A percentile compares a stretch with the other conserved stretches of the same genome.
Evolutionary conservation across 2,329 filamentous ascomycete species (phyloP).

Genomic region (Sclerotinia subarctica): DNA sequence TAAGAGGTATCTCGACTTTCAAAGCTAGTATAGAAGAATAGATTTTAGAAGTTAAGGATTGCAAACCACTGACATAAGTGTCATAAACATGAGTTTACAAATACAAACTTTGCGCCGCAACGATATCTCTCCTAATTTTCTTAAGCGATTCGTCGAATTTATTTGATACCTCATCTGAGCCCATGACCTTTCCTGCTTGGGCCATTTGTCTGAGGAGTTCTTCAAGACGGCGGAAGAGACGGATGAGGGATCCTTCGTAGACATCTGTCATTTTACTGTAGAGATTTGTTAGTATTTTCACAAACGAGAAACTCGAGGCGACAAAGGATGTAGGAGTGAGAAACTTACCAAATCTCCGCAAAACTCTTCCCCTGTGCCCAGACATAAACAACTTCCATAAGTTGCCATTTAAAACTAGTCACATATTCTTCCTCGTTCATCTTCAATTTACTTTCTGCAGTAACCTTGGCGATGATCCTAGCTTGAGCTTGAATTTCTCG

Average conservation of each 20-base stretch:
- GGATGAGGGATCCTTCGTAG: constrained; percentile 94
- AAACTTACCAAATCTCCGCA: constrained; percentile 85
- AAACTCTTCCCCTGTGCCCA: constrained; percentile 92
- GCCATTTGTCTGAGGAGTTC: constrained; percentile 93
- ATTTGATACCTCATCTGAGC: constrained; percentile 84
- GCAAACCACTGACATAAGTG: background rate
- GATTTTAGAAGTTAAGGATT: background rate
- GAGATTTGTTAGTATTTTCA: background rate
- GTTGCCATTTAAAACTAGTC: constrained; percentile 82
- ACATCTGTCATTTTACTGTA: constrained; percentile 96
- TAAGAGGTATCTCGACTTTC: background rate
- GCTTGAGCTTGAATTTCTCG: constrained; percentile 86
- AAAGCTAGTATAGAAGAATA: background rate
- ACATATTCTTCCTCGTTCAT: constrained; percentile 96
- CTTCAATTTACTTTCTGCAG: constrained; percentile 87
- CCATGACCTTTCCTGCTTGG: constrained; percentile 96
- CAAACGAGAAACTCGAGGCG: background rate
- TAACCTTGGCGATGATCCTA: constrained; percentile 85
- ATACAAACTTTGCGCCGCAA: constrained; percentile 91
- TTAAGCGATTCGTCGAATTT: constrained; percentile 86
- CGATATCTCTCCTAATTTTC: constrained; percentile 89
- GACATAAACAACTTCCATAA: constrained; percentile 93
- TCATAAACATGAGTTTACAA: constrained; percentile 50
- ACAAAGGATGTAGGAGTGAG: constrained; percentile 2
- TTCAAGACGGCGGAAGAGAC: constrained; percentile 91